Evolutionary conservation across 257 asterid species (phyloP).

Genomic region (Solanum dulcamara): DNA sequence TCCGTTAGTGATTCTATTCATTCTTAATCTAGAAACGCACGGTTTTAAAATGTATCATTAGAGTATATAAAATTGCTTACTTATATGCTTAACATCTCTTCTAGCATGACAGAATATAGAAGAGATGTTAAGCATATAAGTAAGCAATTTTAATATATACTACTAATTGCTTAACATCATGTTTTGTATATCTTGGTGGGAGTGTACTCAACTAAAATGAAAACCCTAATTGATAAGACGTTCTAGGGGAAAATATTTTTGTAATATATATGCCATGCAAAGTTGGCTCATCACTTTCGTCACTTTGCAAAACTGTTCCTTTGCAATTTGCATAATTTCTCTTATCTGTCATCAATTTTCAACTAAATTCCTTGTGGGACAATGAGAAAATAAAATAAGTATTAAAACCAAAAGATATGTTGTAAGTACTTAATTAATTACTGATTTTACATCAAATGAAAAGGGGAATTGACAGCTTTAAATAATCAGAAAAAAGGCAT

Average conservation of each 20-base stretch:
- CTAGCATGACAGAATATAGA: too few relatives aligned
- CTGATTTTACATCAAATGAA: not conserved
- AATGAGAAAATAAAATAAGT: not conserved
- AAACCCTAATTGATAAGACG: not conserved
- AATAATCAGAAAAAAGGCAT: not conserved
- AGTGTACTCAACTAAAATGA: not conserved
- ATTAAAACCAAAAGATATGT: not conserved
- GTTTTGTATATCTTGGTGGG: too few relatives aligned
- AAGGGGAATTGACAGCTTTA: not conserved
- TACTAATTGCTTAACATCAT: too few relatives aligned
- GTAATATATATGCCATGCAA: not conserved
- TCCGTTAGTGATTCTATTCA: too few relatives aligned
- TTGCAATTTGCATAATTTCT: not conserved
- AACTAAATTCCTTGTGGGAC: not conserved
- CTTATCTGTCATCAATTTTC: slow-evolving; percentile 5
- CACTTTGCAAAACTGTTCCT: not conserved
- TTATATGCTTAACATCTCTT: too few relatives aligned
- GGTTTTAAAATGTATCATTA: too few relatives aligned
- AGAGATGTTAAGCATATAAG: too few relatives aligned
- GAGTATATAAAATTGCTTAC: too few relatives aligned
- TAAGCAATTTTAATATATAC: too few relatives aligned
- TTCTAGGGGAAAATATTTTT: not conserved
- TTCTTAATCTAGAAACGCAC: too few relatives aligned
- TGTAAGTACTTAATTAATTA: not conserved
- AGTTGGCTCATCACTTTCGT: not conserved